Conservation (phyloP, 164 flowering plant genomes). For the Macadamia tetraphylla region DNA sequence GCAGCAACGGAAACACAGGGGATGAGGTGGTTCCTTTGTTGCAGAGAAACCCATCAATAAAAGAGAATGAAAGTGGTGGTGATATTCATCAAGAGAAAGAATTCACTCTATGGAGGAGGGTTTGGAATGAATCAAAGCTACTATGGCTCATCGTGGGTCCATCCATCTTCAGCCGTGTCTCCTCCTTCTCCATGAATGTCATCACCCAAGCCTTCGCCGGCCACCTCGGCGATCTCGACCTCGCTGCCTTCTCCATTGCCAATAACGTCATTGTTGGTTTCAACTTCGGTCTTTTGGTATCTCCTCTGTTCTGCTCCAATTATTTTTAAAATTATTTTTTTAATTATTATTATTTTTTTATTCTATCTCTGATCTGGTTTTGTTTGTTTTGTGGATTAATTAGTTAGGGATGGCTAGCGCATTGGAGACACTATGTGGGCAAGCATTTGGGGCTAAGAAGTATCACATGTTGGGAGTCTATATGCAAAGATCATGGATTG, state of each 20-base stretch:
- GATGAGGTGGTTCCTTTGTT: conserved; percentile 6
- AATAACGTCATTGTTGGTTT: conserved; percentile 48
- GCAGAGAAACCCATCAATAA: not conserved
- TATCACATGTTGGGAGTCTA: conserved; percentile 48
- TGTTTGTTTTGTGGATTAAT: not conserved
- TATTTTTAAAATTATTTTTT: no score
- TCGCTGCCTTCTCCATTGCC: conserved; percentile 58
- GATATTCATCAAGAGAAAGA: not conserved
- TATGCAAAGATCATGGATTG: conserved; percentile 47
- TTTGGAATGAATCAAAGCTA: conserved; percentile 46
- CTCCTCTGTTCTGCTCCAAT: not conserved
- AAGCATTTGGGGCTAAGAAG: conserved; percentile 47
- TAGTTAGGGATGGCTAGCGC: conserved; percentile 67
- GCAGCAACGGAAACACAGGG: not conserved
- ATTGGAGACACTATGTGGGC: conserved; percentile 51
- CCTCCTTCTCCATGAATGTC: conserved; percentile 41
- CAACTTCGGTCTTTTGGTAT: conserved; percentile 43
- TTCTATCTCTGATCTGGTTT: no score
- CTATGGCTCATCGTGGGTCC: conserved; percentile 64
- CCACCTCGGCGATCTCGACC: conserved; percentile 58
- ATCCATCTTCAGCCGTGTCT: conserved; percentile 45
- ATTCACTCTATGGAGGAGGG: conserved; percentile 4
- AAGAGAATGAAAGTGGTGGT: not conserved
- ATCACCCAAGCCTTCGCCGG: conserved; percentile 59
- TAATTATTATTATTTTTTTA: no score